Conservation (phyloP, 805 yeast genomes). For the Metschnikowia drakensbergensis region DNA sequence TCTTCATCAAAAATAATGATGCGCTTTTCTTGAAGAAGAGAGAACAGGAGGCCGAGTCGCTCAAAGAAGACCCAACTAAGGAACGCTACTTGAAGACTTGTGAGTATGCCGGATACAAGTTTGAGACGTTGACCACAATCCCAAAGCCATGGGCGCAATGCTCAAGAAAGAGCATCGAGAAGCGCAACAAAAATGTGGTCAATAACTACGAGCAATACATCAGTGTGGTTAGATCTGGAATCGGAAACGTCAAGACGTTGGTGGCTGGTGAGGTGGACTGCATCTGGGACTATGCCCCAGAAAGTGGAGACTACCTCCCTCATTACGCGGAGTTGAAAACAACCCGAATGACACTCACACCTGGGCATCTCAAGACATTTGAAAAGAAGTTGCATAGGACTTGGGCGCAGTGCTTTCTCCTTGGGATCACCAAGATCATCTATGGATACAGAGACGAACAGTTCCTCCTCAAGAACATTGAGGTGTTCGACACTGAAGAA, state of each 20-base stretch:
- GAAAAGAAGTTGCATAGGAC: slow-evolving; percentile 73
- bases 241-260: slow-evolving; percentile 64
- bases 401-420: slow-evolving; percentile 92
- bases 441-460: slow-evolving; percentile 85
- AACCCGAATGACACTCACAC: slow-evolving; percentile 49
- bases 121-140: slow-evolving; percentile 74
- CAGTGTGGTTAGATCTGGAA: slow-evolving; percentile 79
- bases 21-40: slow-evolving; percentile 33
- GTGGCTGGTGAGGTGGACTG: slow-evolving; percentile 93
- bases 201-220: slow-evolving; percentile 74
- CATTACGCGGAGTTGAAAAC: slow-evolving; percentile 90
- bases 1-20: slow-evolving; percentile 55
- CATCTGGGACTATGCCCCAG: slow-evolving; percentile 74
- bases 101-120: slow-evolving; percentile 75
- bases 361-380: slow-evolving; percentile 57
- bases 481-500: slow-evolving; percentile 72
- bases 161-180: slow-evolving; percentile 64
- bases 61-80: slow-evolving; percentile 18
- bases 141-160: slow-evolving; percentile 71
- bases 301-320: slow-evolving; percentile 45
- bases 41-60: slow-evolving; percentile 17
- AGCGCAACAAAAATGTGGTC: slow-evolving; percentile 55
- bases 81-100: slow-evolving; percentile 35
- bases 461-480: slow-evolving; percentile 61
- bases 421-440: slow-evolving; percentile 76